phyloP scores from a whole-genome alignment of 2,329 filamentous ascomycete genomes.

The Aspergillus ochraceus region DNA sequence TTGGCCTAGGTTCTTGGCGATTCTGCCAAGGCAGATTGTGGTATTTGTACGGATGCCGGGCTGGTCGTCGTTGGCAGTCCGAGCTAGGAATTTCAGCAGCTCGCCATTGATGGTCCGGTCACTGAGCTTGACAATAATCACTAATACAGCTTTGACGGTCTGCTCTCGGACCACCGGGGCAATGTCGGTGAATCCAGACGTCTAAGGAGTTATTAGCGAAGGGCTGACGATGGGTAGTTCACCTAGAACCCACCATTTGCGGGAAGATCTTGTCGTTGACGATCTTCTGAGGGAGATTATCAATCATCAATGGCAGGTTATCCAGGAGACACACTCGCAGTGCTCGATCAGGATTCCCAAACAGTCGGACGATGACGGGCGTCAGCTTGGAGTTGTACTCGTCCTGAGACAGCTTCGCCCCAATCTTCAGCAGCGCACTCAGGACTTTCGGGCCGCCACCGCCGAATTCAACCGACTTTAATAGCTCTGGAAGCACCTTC shows the following conservation, averaged over 20 bases:
- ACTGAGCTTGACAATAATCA: constrained; percentile 83
- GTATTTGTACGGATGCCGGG: constrained; percentile 97
- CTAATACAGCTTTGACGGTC: constrained; percentile 89
- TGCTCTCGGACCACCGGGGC: constrained; percentile 92
- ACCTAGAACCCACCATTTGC: constrained; percentile 67
- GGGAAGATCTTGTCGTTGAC: constrained; percentile 98
- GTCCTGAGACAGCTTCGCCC: constrained; percentile 79
- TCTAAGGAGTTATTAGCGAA: constrained; percentile 47
- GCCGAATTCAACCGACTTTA: constrained; percentile 99
- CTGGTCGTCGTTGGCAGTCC: constrained; percentile 96
- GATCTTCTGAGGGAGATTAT: constrained; percentile 79
- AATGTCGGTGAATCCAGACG: constrained; percentile 91
- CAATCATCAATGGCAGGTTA: constrained; percentile 86
- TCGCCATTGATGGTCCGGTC: constrained; percentile 94
- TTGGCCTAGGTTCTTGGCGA: constrained; percentile 81
- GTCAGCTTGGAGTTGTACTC: constrained; percentile 85
- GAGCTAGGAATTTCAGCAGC: constrained; percentile 83
- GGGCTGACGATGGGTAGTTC: neutral
- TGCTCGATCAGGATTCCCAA: constrained; percentile 86
- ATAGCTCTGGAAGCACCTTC: constrained; percentile 88
- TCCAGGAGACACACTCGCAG: constrained; percentile 89
- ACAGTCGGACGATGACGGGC: constrained; percentile 82
- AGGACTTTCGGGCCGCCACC: constrained; percentile 93
- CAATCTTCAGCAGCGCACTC: constrained; percentile 83
- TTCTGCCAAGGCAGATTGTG: constrained; percentile 95